These are phyloP conservation scores for Heterobasidion irregulare DNA, from an alignment of 1,284 basidiomycete genomes.

Conservation along the genomic window DNA sequence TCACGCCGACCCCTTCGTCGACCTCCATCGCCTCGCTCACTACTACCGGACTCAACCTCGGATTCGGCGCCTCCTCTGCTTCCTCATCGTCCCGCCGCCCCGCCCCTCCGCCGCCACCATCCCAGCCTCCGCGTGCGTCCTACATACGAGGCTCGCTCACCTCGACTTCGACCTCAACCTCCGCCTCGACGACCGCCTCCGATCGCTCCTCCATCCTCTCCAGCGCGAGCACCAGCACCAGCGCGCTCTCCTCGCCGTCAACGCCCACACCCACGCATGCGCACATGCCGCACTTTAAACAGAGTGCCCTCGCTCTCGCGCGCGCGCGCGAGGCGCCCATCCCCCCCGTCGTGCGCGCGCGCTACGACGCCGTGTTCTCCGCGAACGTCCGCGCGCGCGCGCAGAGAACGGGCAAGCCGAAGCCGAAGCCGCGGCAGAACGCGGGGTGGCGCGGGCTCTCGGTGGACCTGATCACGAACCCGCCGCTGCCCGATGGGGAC, in stretches of 20 bases:
- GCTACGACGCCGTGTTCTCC: slow-evolving; percentile 61
- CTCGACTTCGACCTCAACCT: background rate
- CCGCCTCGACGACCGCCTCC: background rate
- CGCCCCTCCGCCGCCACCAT: slow-evolving; percentile 3
- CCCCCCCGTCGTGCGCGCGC: slow-evolving; percentile 47
- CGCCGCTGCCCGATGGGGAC: slow-evolving; percentile 7
- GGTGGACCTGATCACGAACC: slow-evolving; percentile 53
- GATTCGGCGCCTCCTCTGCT: slow-evolving; percentile 4
- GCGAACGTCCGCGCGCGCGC: slow-evolving; percentile 7
- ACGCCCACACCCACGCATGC: background rate
- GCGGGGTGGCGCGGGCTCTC: slow-evolving; percentile 73
- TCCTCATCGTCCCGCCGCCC: background rate
- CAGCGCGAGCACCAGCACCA: background rate
- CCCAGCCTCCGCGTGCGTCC: background rate
- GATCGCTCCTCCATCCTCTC: background rate
- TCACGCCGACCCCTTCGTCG: slow-evolving; percentile 6
- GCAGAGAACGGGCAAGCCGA: slow-evolving; percentile 1
- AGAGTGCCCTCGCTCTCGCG: background rate
- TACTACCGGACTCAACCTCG: slow-evolving; percentile 16
- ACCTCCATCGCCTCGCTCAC: slow-evolving; percentile 10
- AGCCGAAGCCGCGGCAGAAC: slow-evolving; percentile 43
- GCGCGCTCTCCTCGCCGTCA: background rate
- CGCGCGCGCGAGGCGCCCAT: slow-evolving; percentile 15
- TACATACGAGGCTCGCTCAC: background rate
- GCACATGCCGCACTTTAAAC: background rate